Percentiles rank a stretch among this genome's conserved stretches.
Conservation (phyloP, 345 rosid species). For the Eucalyptus microcorys region DNA sequence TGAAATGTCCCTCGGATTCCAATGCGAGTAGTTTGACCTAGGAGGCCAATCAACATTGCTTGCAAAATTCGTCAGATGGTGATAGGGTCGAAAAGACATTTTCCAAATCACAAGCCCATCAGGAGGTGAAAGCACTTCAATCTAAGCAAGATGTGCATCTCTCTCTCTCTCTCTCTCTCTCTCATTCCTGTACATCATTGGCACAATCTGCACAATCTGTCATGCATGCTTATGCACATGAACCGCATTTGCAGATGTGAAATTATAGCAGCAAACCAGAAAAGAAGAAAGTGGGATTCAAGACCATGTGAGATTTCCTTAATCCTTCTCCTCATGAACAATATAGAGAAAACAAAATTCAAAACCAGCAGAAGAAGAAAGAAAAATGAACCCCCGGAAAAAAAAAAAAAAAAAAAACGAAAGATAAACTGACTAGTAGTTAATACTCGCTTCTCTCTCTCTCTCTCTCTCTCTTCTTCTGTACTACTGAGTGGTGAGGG, state of each 20-base stretch:
- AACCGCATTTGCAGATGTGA: background rate
- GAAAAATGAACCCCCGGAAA: background rate
- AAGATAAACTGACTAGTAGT: background rate
- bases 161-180: background rate
- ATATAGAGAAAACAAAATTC: background rate
- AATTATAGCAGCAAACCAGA: background rate
- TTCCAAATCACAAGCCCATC: background rate
- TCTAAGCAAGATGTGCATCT: background rate
- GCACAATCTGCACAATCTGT: background rate
- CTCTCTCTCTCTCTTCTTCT: background rate
- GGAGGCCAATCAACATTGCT: background rate
- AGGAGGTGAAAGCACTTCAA: background rate
- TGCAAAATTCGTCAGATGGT: background rate
- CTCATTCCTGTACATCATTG: background rate
- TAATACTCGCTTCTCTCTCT: background rate
- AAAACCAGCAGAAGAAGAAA: background rate
- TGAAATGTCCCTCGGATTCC: background rate
- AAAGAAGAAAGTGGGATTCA: background rate
- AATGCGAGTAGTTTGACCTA: background rate
- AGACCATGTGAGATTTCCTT: background rate
- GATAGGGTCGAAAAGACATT: background rate
- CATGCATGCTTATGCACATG: background rate
- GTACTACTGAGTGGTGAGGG: slow-evolving; percentile 17
- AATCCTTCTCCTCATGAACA: background rate
- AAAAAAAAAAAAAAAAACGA: background rate